Base-by-base conservation (phyloP, 1,284 basidiomycete genomes). In the Rugosomyces carneus region DNA sequence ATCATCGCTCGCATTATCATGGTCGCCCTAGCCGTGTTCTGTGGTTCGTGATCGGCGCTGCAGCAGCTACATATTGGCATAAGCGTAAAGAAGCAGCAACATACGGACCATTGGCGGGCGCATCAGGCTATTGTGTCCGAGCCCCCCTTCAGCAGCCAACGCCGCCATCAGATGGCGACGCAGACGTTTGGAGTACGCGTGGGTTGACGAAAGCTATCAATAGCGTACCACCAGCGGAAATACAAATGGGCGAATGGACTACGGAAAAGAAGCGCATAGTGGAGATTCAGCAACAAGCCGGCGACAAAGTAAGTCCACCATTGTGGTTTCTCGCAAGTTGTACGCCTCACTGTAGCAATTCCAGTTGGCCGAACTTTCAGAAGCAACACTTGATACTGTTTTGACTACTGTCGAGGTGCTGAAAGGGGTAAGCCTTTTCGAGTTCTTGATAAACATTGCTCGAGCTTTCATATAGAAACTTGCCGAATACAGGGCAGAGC, bases 41-140 rank as follows among this genome's bases (percentile, higher is more conserved):
- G 58, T 86, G 84, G 84, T 84, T 85, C 67, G 11, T 72, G 52
- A 21, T 84, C 51, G 83, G 84, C 45, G 82, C 77, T 3, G 68
- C 65, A 2, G 59, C 69, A 34, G 75, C 80, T 2, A 68, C 73
- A 5, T 68, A 64, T 56, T 84, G 70, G 70, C 64, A 69, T 35
- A 67, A 66, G 52, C 67, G 61, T 47, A 60, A 58, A 36, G 62
- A 69, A 19, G 31, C 31, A 16, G 53, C 57, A 16, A 51, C 53
- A 40, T 47, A 51, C 20, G 53, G 53, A 24, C n/a, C n/a, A n/a
- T n/a, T n/a, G n/a, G n/a, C n/a, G n/a, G n/a, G n/a, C n/a, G 48
- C 54, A 41, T 64, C 57, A 44, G 58, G 59, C 10, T 56, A 65
- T 45, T 72, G 68, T 49, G 53, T 53, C 43, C 62, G 64, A 40